phyloP scores from a whole-genome alignment of 805 yeast species.

The Yarrowia porcina region DNA sequence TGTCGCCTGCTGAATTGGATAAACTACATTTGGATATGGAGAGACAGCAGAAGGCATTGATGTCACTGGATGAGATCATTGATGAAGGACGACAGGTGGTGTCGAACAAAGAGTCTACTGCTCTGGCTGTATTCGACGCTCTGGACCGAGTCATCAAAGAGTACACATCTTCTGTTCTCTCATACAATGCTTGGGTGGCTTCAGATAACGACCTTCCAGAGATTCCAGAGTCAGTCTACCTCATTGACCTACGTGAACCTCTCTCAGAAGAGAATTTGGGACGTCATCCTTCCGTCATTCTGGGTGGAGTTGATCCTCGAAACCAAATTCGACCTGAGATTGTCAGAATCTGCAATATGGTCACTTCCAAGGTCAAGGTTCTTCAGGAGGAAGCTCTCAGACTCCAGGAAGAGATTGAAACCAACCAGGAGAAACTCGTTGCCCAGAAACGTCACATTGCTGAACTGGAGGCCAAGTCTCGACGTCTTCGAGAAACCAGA shows the following conservation, averaged over 20 bases:
- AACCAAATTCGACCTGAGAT: conserved; percentile 41
- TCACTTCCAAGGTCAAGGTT: conserved; percentile 47
- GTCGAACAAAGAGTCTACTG: conserved; percentile 49
- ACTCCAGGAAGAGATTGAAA: conserved; percentile 58
- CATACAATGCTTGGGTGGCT: conserved; percentile 17
- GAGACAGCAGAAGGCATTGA: conserved; percentile 52
- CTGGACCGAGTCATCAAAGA: conserved; percentile 52
- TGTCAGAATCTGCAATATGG: conserved; percentile 46
- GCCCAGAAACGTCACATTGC: conserved; percentile 15
- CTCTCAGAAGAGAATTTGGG: conserved; percentile 47
- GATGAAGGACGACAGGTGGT: conserved; percentile 49
- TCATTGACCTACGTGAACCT: conserved; percentile 43
- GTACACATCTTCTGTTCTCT: conserved; percentile 47
- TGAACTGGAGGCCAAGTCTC: conserved; percentile 14
- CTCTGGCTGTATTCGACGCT: conserved; percentile 49
- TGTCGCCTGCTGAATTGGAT: conserved; percentile 62
- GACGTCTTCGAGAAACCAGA: conserved; percentile 15
- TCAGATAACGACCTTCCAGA: conserved; percentile 14
- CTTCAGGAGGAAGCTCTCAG: conserved; percentile 56
- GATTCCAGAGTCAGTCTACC: conserved; percentile 35
- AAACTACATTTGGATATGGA: conserved; percentile 60
- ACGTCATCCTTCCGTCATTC: conserved; percentile 43
- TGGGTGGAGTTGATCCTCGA: conserved; percentile 43
- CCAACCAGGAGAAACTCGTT: conserved; percentile 29
- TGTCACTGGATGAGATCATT: conserved; percentile 44